Base-by-base conservation (phyloP, 805 yeast genomes). In the Torulaspora maleeae region DNA sequence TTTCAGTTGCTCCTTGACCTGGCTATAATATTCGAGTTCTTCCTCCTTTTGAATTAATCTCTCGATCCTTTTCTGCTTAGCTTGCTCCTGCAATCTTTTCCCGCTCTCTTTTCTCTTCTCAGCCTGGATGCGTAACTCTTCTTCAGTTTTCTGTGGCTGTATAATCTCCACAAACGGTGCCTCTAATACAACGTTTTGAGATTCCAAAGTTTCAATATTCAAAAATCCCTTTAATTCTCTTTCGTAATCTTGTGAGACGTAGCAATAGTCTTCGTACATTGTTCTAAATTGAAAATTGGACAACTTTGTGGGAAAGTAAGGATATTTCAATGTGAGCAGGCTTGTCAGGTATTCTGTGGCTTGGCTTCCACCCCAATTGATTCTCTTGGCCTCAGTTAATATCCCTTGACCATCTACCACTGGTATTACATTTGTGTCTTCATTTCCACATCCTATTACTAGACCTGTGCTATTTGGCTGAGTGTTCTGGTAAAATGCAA, bases 291-390 rank as follows among this genome's bases (percentile, higher is more conserved):
- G 95, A 45, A 72, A 69, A 10, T 70, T 67, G 6, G 80, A 72
- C 43, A 91, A 68, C 52, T 80, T 83, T 1, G 86, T 69, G 4
- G 99, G 98, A 63, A 90, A 93, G 55, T 80, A 83, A 1, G 99
- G 98, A 64, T 93, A 93, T 63, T 93, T 93, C 58, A 93, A 71
- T 1, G 80, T 74, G 39, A 93, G 66, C 28, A 83, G 73, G 53
- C 73, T 76, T 46, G 74, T 76, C 59, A 93, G 62, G 54, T 75
- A 90, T 32, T 75, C 78, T 25, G 75, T 77, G 1, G 90, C 76
- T 36, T 78, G 85, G 50, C 78, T 77, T 9, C 96, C 98, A 49
- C 98, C 98, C 87, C 93, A 87, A 60, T 87, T 88, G 30, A 93
- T 78, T 58, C 98, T 73, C 58, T 88, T 89, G 7, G 89, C 71